Conservation (phyloP, 768 basidiomycete genomes). For the Amanita subjunquillea region DNA sequence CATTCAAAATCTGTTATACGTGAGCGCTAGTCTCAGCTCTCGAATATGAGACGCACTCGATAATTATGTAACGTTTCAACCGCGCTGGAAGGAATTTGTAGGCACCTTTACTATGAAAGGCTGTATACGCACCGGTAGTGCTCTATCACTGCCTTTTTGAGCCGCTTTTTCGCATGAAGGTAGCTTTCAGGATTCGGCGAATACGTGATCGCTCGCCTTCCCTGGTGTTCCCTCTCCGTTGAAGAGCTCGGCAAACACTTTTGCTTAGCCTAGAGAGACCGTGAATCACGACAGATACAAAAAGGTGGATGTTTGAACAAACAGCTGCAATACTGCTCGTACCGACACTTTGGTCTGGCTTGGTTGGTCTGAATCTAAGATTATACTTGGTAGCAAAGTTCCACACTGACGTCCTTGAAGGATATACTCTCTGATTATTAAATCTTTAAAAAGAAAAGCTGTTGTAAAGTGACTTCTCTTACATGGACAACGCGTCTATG, state of each 20-base stretch:
- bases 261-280: neutral
- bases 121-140: slow-evolving; percentile 54
- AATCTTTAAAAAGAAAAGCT: neutral
- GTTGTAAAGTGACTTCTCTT: slow-evolving; percentile 8
- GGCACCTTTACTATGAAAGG: neutral
- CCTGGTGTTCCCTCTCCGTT: neutral
- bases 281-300: neutral
- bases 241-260: neutral
- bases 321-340: neutral
- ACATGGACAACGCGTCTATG: slow-evolving; percentile 58
- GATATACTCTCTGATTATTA: neutral
- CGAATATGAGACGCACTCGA: slow-evolving; percentile 37
- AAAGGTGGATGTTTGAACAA: neutral
- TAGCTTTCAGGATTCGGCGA: slow-evolving; percentile 69
- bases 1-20: slow-evolving; percentile 57
- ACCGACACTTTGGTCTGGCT: neutral
- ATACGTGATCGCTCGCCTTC: slow-evolving; percentile 8
- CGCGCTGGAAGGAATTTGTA: slow-evolving; percentile 30
- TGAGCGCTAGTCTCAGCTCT: neutral
- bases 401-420: slow-evolving; percentile 4
- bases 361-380: neutral
- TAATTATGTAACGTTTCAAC: slow-evolving; percentile 86
- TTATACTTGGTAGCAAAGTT: neutral
- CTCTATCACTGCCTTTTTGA: slow-evolving; percentile 77
- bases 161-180: slow-evolving; percentile 68